Conservation (phyloP, 2,329 filamentous ascomycete genomes). For the Alternaria sp. region DNA sequence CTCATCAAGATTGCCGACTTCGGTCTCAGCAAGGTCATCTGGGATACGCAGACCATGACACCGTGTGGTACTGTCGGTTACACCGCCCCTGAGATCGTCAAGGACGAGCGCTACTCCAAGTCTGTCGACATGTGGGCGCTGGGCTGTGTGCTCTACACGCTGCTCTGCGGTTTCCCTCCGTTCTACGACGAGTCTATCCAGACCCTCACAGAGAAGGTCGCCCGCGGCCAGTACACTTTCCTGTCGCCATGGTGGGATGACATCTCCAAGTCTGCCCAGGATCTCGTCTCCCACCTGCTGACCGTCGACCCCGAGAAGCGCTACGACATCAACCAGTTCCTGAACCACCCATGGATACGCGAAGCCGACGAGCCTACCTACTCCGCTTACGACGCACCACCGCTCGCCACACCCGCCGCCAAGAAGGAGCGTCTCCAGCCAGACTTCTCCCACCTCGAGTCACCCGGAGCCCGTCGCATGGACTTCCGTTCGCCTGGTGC, state of each 20-base stretch:
- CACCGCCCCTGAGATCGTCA: slow-evolving; percentile 97
- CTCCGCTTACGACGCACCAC: slow-evolving; percentile 72
- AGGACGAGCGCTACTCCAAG: slow-evolving; percentile 98
- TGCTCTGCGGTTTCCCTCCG: slow-evolving; percentile 95
- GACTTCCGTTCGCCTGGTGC: slow-evolving; percentile 96
- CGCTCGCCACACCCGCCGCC: slow-evolving; percentile 70
- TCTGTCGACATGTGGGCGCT: slow-evolving; percentile 99
- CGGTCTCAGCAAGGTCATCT: slow-evolving; percentile 95
- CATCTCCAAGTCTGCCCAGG: slow-evolving; percentile 92
- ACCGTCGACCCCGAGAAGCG: slow-evolving; percentile 95
- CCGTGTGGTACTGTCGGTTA: slow-evolving; percentile 99
- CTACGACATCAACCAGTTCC: slow-evolving; percentile 90
- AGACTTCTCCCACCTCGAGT: slow-evolving; percentile 62
- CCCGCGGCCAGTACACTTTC: slow-evolving; percentile 95
- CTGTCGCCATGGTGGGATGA: slow-evolving; percentile 99
- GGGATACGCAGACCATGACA: slow-evolving; percentile 98
- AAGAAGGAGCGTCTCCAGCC: slow-evolving; percentile 64
- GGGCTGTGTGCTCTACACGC: slow-evolving; percentile 93
- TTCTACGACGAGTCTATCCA: slow-evolving; percentile 99
- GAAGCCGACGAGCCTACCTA: slow-evolving; percentile 71
- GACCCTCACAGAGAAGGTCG: slow-evolving; percentile 95
- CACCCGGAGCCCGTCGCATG: slow-evolving; percentile 71
- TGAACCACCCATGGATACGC: slow-evolving; percentile 92
- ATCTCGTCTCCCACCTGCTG: slow-evolving; percentile 89
- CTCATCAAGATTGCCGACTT: slow-evolving; percentile 98